phyloP scores from a whole-genome alignment of 2,329 filamentous ascomycete species.

The Epichloe sylvatica region DNA sequence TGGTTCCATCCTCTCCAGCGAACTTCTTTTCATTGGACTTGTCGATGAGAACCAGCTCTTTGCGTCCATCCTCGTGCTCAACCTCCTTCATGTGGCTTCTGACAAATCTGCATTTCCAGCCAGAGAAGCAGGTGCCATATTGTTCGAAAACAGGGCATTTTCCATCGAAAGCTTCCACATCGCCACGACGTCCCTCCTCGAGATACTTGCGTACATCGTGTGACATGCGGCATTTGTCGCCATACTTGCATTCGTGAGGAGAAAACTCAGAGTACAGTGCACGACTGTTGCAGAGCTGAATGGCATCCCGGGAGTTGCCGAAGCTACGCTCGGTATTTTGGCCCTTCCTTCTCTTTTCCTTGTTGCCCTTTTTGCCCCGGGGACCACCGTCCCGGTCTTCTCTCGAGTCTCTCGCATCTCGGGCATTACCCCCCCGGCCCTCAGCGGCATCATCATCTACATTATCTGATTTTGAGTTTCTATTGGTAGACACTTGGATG shows the following conservation, averaged over 20 bases:
- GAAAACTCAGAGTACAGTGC: conserved; percentile 67
- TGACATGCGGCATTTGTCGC: conserved; percentile 64
- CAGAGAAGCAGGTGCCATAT: conserved; percentile 63
- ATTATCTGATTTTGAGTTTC: conserved; percentile 12
- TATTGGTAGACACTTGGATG: conserved; percentile 20
- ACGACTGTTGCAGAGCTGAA: conserved; percentile 65
- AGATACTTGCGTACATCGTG: conserved; percentile 83
- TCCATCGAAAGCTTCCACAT: conserved; percentile 62
- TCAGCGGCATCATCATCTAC: conserved; percentile 37
- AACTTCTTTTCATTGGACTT: conserved; percentile 10
- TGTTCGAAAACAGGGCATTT: conserved; percentile 70
- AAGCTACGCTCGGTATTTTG: conserved; percentile 79
- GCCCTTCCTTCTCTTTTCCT: conserved; percentile 36
- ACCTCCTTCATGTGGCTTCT: conserved; percentile 75
- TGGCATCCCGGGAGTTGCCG: conserved; percentile 66
- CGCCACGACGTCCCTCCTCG: conserved; percentile 63
- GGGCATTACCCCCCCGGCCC: conserved; percentile 21
- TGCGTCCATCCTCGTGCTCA: conserved; percentile 62
- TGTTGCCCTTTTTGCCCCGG: conserved; percentile 28
- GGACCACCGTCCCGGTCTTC: conserved; percentile 38
- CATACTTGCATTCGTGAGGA: conserved; percentile 60
- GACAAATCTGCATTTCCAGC: conserved; percentile 92
- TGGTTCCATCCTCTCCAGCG: conserved; percentile 4
- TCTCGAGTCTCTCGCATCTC: conserved; percentile 30
- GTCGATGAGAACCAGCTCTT: conserved; percentile 62